Conservation (phyloP, 371 early-diverging fungal species). For the Dichotomocladium elegans region DNA sequence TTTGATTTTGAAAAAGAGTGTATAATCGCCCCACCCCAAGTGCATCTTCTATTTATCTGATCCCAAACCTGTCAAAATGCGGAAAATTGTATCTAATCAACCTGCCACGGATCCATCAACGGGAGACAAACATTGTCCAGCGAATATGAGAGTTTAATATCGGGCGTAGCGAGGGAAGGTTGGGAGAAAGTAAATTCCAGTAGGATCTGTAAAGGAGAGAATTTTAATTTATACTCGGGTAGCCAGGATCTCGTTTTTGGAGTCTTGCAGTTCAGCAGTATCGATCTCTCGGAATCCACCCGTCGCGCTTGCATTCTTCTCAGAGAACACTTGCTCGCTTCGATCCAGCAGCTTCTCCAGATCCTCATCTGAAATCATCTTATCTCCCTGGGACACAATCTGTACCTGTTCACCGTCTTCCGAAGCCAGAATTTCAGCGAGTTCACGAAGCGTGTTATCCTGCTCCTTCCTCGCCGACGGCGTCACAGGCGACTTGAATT, state of each 20-base stretch:
- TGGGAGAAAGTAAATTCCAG: too few species aligned
- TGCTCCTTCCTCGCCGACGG: conserved; percentile 16
- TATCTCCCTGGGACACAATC: conserved; percentile 59
- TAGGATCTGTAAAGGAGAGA: too few species aligned
- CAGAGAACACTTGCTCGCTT: conserved; percentile 54
- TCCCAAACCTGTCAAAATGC: too few species aligned
- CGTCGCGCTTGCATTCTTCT: conserved; percentile 19
- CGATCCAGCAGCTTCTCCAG: conserved; percentile 69
- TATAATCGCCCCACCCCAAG: too few species aligned
- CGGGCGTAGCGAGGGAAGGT: too few species aligned
- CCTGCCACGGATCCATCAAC: too few species aligned
- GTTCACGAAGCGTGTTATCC: conserved; percentile 51
- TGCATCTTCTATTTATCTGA: too few species aligned
- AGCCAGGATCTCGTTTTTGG: conserved; percentile 42
- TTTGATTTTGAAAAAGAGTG: too few species aligned
- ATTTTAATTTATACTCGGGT: conserved; percentile 18
- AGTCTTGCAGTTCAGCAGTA: conserved; percentile 30
- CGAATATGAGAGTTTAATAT: too few species aligned
- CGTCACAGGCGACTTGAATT: conserved; percentile 57
- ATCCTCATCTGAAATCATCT: conserved; percentile 67
- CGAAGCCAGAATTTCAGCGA: conserved; percentile 70
- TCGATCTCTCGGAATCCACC: conserved; percentile 45
- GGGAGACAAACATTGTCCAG: too few species aligned
- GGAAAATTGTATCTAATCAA: too few species aligned
- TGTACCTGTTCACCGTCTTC: conserved; percentile 67